phyloP scores from a whole-genome alignment of 2,329 filamentous ascomycete species.

The Cordyceps javanica region DNA sequence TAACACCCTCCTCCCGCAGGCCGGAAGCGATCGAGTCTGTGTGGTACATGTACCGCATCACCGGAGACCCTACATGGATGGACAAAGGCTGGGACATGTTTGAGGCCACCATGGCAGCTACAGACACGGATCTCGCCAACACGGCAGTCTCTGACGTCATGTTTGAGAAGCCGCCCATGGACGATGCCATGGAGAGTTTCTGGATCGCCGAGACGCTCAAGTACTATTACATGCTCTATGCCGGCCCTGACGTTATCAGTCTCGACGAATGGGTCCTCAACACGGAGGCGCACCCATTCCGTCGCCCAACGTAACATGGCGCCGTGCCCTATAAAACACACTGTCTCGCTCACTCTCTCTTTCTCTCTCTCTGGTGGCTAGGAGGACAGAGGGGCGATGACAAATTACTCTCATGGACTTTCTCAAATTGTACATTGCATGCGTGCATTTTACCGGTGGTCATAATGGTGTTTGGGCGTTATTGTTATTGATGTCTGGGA shows the following conservation, averaged over 20 bases:
- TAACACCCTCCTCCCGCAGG: slow-evolving; percentile 36
- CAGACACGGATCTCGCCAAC: slow-evolving; percentile 60
- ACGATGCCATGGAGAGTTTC: slow-evolving; percentile 77
- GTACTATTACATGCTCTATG: slow-evolving; percentile 83
- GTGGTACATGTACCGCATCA: slow-evolving; percentile 88
- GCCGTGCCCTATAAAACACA: too few species aligned
- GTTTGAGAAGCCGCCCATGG: slow-evolving; percentile 31
- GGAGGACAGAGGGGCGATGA: too few species aligned
- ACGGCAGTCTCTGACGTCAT: slow-evolving; percentile 64
- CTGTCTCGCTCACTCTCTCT: too few species aligned
- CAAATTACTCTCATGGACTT: background rate
- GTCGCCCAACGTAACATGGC: slow-evolving; percentile 30
- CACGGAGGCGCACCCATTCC: slow-evolving; percentile 56
- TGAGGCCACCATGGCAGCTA: slow-evolving; percentile 59
- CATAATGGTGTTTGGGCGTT: slow-evolving; percentile 1
- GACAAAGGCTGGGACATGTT: slow-evolving; percentile 89
- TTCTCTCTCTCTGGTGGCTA: too few species aligned
- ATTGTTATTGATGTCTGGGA: background rate
- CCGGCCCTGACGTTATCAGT: slow-evolving; percentile 57
- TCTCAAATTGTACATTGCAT: background rate
- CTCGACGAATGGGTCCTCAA: slow-evolving; percentile 64
- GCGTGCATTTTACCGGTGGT: background rate
- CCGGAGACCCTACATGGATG: slow-evolving; percentile 66
- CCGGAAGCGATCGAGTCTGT: slow-evolving; percentile 85
- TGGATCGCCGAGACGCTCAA: slow-evolving; percentile 90